Conservation (phyloP, 176 grass and related monocot species). For the Pontederia crassipes region DNA sequence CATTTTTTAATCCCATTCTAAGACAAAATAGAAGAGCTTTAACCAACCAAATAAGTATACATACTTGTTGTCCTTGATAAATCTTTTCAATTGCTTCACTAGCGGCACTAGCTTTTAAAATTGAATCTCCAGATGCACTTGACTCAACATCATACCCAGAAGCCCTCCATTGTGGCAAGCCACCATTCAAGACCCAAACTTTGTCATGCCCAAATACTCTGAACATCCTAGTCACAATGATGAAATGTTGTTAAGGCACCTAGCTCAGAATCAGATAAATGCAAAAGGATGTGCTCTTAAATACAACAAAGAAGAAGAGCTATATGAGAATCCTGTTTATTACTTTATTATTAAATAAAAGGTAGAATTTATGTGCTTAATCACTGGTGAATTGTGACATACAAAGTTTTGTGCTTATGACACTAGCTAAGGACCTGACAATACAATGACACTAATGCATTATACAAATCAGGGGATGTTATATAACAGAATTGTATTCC, state of each 20-base stretch:
- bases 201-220: conserved; percentile 86
- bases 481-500: too few relatives aligned
- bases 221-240: conserved; percentile 68
- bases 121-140: conserved; percentile 81
- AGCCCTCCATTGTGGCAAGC: conserved; percentile 76
- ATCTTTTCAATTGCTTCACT: conserved; percentile 86
- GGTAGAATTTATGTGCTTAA: too few relatives aligned
- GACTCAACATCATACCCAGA: conserved; percentile 95
- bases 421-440: too few relatives aligned
- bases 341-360: too few relatives aligned
- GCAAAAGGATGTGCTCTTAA: neutral
- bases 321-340: neutral
- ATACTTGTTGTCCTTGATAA: conserved; percentile 69
- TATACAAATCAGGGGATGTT: too few relatives aligned
- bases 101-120: conserved; percentile 81
- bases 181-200: conserved; percentile 94
- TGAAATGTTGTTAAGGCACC: conserved; percentile 8
- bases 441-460: too few relatives aligned
- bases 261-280: neutral
- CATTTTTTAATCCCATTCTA: too few relatives aligned
- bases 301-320: neutral
- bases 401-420: too few relatives aligned
- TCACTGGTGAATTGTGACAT: too few relatives aligned
- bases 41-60: neutral
- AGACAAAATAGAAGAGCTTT: neutral